Evolutionary conservation across 179 eudicot species (phyloP).

Genomic region (Carnegiea gigantea): DNA sequence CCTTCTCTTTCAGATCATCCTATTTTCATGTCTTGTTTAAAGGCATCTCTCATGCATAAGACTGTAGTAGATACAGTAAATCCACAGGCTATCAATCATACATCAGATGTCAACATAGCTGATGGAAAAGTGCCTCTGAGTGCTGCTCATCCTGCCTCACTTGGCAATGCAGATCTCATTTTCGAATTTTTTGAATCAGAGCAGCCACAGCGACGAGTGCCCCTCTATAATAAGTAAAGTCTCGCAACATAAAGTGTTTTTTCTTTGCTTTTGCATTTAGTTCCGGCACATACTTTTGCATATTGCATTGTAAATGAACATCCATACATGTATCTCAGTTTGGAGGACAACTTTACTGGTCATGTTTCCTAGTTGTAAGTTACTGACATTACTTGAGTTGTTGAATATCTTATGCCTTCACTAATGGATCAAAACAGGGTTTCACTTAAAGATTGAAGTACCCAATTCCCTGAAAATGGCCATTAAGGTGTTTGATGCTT

Average conservation of each 20-base stretch:
- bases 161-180: conserved; percentile 37
- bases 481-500: too few relatives aligned
- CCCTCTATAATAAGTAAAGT: conserved; percentile 45
- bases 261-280: neutral
- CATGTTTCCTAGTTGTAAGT: too few relatives aligned
- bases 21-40: neutral
- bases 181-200: conserved; percentile 61
- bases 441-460: neutral
- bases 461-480: too few relatives aligned
- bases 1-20: conserved; percentile 17
- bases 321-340: too few relatives aligned
- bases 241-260: neutral
- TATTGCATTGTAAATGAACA: neutral
- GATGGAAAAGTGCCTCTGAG: neutral
- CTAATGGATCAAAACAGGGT: neutral
- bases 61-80: neutral
- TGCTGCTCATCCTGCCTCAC: conserved; percentile 16
- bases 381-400: too few relatives aligned
- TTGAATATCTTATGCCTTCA: neutral
- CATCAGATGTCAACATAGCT: conserved; percentile 8
- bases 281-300: neutral
- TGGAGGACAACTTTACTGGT: too few relatives aligned
- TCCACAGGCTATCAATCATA: conserved; percentile 4
- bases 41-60: neutral
- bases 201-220: conserved; percentile 48